Evolutionary conservation across 164 flowering plant genomes (phyloP).

Genomic region (Saururus chinensis): DNA sequence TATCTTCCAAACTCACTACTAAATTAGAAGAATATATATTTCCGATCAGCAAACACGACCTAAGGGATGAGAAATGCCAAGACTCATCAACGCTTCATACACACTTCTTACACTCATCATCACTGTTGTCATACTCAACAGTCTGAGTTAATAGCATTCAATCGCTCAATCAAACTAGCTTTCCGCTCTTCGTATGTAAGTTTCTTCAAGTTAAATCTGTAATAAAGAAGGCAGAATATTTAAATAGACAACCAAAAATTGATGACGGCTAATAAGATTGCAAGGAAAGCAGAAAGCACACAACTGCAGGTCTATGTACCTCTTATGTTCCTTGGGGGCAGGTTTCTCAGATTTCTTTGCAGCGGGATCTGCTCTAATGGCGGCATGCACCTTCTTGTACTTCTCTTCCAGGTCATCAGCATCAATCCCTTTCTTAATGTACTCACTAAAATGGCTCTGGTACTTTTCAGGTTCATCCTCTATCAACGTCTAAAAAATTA

Average conservation of each 20-base stretch:
- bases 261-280: neutral
- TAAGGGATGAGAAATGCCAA: neutral
- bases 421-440: conserved; percentile 53
- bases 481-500: conserved; percentile 32
- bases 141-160: conserved; percentile 63
- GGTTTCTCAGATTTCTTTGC: conserved; percentile 46
- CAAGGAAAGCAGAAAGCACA: neutral
- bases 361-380: conserved; percentile 45
- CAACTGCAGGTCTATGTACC: conserved; percentile 22
- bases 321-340: conserved; percentile 68
- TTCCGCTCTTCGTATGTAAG: conserved; percentile 59
- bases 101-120: conserved; percentile 35
- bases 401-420: conserved; percentile 50
- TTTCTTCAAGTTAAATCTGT: conserved; percentile 60
- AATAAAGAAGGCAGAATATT: neutral
- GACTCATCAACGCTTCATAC: neutral
- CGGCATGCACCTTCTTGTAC: conserved; percentile 54
- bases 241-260: neutral
- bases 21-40: too few relatives aligned
- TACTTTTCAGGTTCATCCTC: conserved; percentile 89
- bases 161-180: conserved; percentile 38
- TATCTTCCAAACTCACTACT: too few relatives aligned
- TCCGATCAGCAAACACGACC: neutral
- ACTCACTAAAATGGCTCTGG: conserved; percentile 65
- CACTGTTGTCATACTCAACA: conserved; percentile 35